Base-by-base conservation (phyloP, 2,329 filamentous ascomycete species). In the Leptographium radiaticola region DNA sequence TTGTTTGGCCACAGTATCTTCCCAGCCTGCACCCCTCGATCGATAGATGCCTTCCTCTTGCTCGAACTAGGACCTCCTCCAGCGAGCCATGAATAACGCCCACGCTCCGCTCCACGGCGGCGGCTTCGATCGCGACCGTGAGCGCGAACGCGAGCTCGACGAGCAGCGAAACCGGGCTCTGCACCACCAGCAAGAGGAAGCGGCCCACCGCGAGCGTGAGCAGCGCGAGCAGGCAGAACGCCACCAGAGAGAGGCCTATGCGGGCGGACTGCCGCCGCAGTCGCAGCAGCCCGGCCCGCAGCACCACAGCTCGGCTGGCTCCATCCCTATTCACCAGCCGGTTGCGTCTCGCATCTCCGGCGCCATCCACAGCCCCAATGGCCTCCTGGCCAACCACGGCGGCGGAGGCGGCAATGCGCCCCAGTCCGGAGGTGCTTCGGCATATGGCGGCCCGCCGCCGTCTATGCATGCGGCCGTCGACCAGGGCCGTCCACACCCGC, bases 321-420 rank as follows among this genome's bases (percentile, higher is more conserved):
- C 90, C 3, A 87, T 95, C 53, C 89, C 90, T 53, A 84, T 97
- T 62, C 91, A 97, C 69, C 91, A 97, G 68, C 91, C 91, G 6
- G 89, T 96, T 56, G 91, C 91, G 58, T 82, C 89, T 65, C 75
- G 90, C 69, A 75, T 89, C 58, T 71, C 85, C 55, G 86, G 83
- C 59, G 86, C 88, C 52, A 94, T 96, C 54, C 91, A 95, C 66
- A 94, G 89, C 47, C 91, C 91, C 1, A 91, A 93, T 60, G 91
- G 91, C 10, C 76, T 97, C 39, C 79, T 97, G 42, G 80, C 84
- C 10, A 88, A 83, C 60, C 81, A 89, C 61, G 81, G 83, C 52
- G 76, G 44, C 9, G 58, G 58, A 10, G 55, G 36, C 6, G 56
- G 56, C n/a, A 55, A 53, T 30, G 51, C 55, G 3, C 56, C 57